A percentile compares a stretch with the other conserved stretches of the same genome.
Evolutionary conservation across 768 basidiomycete genomes (phyloP).

Genomic region (Lentinula sp.): DNA sequence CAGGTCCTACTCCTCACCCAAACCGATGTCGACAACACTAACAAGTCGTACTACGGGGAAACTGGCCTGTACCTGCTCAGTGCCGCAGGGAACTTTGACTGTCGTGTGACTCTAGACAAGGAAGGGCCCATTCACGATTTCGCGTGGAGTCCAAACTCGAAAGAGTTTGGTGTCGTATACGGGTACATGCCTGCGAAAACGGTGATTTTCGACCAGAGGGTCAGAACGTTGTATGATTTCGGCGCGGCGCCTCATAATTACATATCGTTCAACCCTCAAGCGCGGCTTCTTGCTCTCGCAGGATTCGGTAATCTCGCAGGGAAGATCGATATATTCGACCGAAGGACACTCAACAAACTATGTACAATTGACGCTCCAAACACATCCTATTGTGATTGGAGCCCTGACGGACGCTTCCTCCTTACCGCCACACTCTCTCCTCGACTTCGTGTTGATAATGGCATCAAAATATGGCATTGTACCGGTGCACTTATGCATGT

Average conservation of each 20-base stretch:
- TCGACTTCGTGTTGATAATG: slow-evolving; percentile 93
- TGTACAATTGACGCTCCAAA: slow-evolving; percentile 88
- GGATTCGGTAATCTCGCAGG: slow-evolving; percentile 98
- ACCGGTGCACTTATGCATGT: slow-evolving; percentile 82
- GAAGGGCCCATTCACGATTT: slow-evolving; percentile 98
- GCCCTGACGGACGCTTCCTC: slow-evolving; percentile 86
- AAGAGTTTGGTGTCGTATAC: slow-evolving; percentile 95
- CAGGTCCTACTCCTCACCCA: slow-evolving; percentile 89
- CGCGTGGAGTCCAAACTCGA: slow-evolving; percentile 91
- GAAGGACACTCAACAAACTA: slow-evolving; percentile 73
- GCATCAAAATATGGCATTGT: slow-evolving; percentile 95
- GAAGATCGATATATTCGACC: slow-evolving; percentile 88
- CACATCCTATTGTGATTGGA: slow-evolving; percentile 94
- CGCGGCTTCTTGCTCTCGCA: slow-evolving; percentile 79
- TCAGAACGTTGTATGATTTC: slow-evolving; percentile 84
- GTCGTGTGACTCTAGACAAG: slow-evolving; percentile 83
- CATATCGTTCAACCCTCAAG: slow-evolving; percentile 92
- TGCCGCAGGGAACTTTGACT: slow-evolving; percentile 90
- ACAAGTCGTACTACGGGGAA: slow-evolving; percentile 98
- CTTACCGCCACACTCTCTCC: slow-evolving; percentile 96
- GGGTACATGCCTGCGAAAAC: slow-evolving; percentile 97
- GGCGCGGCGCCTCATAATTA: slow-evolving; percentile 88
- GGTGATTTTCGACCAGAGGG: slow-evolving; percentile 87
- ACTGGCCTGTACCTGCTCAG: slow-evolving; percentile 91
- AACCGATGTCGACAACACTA: slow-evolving; percentile 94